Evolutionary conservation across 805 yeast genomes (phyloP).

Genomic region (Yarrowia sp.): DNA sequence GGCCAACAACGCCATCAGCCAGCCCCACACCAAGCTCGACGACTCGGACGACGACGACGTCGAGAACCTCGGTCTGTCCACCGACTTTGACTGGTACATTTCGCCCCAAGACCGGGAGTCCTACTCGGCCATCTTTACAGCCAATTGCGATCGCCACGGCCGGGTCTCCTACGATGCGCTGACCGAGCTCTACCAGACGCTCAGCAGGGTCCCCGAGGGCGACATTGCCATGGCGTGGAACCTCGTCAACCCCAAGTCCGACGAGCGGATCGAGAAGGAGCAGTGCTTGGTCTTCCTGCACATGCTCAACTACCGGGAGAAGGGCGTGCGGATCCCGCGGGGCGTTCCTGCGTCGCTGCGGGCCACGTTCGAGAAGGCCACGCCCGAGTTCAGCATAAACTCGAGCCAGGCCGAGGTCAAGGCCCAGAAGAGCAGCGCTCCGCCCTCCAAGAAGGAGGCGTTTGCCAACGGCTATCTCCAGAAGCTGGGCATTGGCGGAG

Average conservation of each 20-base stretch:
- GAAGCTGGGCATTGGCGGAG: constrained; percentile 52
- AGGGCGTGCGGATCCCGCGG: constrained; percentile 80
- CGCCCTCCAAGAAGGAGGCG: constrained; percentile 34
- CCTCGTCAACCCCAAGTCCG: constrained; percentile 84
- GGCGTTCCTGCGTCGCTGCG: constrained; percentile 92
- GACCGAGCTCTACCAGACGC: constrained; percentile 62
- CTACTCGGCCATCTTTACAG: constrained; percentile 74
- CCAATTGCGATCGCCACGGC: constrained; percentile 75
- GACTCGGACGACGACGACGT: constrained; percentile 48
- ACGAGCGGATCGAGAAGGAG: constrained; percentile 87
- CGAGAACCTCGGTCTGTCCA: constrained; percentile 61
- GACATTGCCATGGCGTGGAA: constrained; percentile 94
- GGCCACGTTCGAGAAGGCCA: constrained; percentile 86
- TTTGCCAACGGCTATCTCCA: constrained; percentile 50
- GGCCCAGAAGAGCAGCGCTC: background rate
- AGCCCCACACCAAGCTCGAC: constrained; percentile 29
- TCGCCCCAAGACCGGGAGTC: constrained; percentile 79
- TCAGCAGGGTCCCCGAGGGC: constrained; percentile 71
- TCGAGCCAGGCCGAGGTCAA: constrained; percentile 51
- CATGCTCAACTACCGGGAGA: constrained; percentile 83
- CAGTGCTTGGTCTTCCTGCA: constrained; percentile 88
- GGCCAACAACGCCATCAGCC: constrained; percentile 63
- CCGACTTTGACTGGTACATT: constrained; percentile 93
- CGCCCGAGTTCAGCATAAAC: constrained; percentile 56
- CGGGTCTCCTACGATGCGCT: constrained; percentile 73